These are phyloP conservation scores for Crithidia fasciculata DNA, from an alignment of 208 protist genomes.

Conservation along the genomic window DNA sequence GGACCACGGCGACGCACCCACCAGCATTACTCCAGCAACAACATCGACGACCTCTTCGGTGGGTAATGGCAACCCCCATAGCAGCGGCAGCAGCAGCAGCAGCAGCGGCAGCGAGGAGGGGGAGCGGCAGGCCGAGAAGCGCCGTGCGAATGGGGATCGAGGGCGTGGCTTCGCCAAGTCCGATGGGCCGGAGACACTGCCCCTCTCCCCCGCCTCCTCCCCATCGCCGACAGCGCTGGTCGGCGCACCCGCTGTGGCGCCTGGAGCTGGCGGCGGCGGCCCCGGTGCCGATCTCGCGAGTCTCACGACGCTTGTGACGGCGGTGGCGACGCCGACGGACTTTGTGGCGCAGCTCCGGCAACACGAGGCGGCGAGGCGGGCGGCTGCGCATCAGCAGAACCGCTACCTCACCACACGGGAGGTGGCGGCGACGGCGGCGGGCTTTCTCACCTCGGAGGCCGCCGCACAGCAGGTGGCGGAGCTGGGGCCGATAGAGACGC, in stretches of 20 bases:
- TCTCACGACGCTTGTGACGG: constrained; percentile 22
- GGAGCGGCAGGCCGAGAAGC: constrained; percentile 17
- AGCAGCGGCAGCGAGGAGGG: neutral
- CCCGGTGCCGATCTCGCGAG: constrained; percentile 14
- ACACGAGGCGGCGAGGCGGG: constrained; percentile 23
- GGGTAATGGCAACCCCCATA: neutral
- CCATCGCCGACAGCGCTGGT: constrained; percentile 7
- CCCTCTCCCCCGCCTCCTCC: constrained; percentile 4
- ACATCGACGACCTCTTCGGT: too few species aligned
- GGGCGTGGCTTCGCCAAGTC: constrained; percentile 4
- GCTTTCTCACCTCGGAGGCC: constrained; percentile 19
- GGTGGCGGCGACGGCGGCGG: constrained; percentile 15
- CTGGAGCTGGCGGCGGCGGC: neutral
- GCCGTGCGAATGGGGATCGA: constrained; percentile 15
- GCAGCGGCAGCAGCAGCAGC: constrained; percentile 1
- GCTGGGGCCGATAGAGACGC: constrained; percentile 8
- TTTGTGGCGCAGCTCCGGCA: constrained; percentile 29
- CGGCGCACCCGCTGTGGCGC: constrained; percentile 13
- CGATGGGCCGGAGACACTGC: constrained; percentile 21
- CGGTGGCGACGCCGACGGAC: constrained; percentile 23
- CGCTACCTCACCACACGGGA: constrained; percentile 26
- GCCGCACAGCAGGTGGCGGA: constrained; percentile 16
- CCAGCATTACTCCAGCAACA: too few species aligned
- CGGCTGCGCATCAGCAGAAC: constrained; percentile 18
- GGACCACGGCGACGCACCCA: neutral